phyloP scores from a whole-genome alignment of 768 basidiomycete species.

The Serendipita vermifera region DNA sequence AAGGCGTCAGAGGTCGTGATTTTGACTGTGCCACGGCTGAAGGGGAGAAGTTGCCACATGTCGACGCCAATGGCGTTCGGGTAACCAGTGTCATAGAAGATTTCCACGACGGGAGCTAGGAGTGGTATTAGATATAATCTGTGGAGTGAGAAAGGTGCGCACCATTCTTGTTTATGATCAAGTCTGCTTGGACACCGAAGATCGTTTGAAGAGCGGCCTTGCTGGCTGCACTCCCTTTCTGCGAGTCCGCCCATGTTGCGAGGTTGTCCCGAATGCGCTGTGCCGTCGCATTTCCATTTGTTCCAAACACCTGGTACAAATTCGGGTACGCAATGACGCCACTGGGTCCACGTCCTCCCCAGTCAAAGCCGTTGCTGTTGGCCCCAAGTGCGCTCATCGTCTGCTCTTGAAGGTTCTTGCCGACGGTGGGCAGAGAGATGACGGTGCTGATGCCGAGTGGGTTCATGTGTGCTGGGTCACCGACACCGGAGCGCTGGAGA shows the following conservation, averaged over 20 bases:
- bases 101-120: constrained; percentile 34
- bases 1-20: constrained; percentile 37
- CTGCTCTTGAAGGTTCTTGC: constrained; percentile 45
- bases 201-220: constrained; percentile 32
- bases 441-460: constrained; percentile 35
- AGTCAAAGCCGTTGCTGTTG: constrained; percentile 26
- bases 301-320: constrained; percentile 33
- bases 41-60: constrained; percentile 44
- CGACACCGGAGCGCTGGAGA: constrained; percentile 45
- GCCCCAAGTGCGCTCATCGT: constrained; percentile 32
- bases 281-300: constrained; percentile 16
- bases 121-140: not conserved
- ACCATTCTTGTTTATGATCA: constrained; percentile 38
- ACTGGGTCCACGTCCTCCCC: constrained; percentile 32
- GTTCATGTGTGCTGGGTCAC: constrained; percentile 33
- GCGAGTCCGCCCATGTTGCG: constrained; percentile 32
- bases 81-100: constrained; percentile 30
- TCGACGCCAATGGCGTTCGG: constrained; percentile 29
- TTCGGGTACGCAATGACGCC: constrained; percentile 41
- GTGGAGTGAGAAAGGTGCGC: not conserved
- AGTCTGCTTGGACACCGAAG: constrained; percentile 33
- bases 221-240: constrained; percentile 29
- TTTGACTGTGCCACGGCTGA: constrained; percentile 39
- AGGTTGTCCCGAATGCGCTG: constrained; percentile 29
- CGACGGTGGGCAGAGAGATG: constrained; percentile 25